Evolutionary conservation across 495 filamentous ascomycete species (phyloP).

Genomic region (Tuber indicum): DNA sequence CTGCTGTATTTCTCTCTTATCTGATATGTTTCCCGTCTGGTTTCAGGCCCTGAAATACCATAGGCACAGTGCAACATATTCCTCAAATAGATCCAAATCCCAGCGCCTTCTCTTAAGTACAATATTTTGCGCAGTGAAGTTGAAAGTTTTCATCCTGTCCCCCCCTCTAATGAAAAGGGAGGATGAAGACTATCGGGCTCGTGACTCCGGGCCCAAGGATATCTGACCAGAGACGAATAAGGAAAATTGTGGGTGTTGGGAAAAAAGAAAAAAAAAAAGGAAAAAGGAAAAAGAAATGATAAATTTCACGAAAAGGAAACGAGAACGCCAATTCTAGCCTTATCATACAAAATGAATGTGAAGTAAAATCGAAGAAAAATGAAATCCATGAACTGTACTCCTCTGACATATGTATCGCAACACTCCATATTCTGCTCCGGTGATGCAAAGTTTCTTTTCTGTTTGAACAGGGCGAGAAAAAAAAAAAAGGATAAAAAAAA

Average conservation of each 20-base stretch:
- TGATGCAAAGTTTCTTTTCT: slow-evolving; percentile 11
- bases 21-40: neutral
- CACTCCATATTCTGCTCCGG: slow-evolving; percentile 24
- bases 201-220: slow-evolving; percentile 3
- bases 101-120: slow-evolving; percentile 30
- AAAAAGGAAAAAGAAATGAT: slow-evolving; percentile 28
- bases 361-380: slow-evolving; percentile 26
- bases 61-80: slow-evolving; percentile 8
- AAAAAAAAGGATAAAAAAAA: slow-evolving; percentile 29
- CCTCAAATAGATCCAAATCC: slow-evolving; percentile 24
- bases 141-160: slow-evolving; percentile 14
- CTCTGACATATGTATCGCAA: slow-evolving; percentile 6
- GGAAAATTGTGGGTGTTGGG: slow-evolving; percentile 8
- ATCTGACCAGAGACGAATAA: slow-evolving; percentile 1
- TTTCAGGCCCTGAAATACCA: slow-evolving; percentile 4
- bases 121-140: slow-evolving; percentile 25
- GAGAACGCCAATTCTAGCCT: slow-evolving; percentile 40
- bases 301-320: slow-evolving; percentile 15
- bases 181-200: slow-evolving; percentile 9
- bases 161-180: slow-evolving; percentile 16
- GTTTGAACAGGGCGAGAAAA: slow-evolving; percentile 19
- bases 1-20: neutral
- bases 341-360: slow-evolving; percentile 35
- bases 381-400: slow-evolving; percentile 31
- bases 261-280: slow-evolving; percentile 23